Percentiles rank a stretch among this genome's conserved stretches.
Conservation (phyloP, 768 basidiomycete genomes). For the Trametes cubensis region DNA sequence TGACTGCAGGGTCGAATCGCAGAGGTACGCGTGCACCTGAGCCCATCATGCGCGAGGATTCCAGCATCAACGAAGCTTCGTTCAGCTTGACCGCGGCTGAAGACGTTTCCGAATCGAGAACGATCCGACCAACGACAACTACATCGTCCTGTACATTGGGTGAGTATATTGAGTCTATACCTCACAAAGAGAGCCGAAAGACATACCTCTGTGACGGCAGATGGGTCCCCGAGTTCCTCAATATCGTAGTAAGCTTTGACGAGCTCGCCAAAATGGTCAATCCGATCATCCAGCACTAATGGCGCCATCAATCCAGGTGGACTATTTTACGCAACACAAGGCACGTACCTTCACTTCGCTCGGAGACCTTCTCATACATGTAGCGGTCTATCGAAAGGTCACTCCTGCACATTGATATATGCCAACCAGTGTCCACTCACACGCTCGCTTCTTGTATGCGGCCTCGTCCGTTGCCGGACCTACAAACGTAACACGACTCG, state of each 20-base stretch:
- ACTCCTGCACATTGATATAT: not conserved
- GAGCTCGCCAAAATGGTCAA: conserved; percentile 82
- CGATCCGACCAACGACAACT: conserved; percentile 34
- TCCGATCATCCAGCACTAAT: conserved; percentile 79
- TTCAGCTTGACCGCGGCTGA: conserved; percentile 64
- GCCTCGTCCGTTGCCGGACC: conserved; percentile 36
- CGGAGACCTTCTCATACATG: conserved; percentile 91
- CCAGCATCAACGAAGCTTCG: conserved; percentile 74
- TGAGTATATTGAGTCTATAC: not conserved
- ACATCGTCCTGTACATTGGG: conserved; percentile 37
- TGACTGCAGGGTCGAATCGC: conserved; percentile 65
- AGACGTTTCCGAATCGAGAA: conserved; percentile 60
- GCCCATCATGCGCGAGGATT: conserved; percentile 79
- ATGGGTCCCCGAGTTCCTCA: conserved; percentile 77
- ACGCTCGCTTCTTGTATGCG: conserved; percentile 50
- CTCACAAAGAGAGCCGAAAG: not conserved
- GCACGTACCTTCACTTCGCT: conserved; percentile 74
- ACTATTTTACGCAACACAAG: not conserved
- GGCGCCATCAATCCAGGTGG: not conserved
- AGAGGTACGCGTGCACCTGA: conserved; percentile 71
- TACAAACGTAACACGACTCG: conserved; percentile 35
- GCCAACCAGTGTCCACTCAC: conserved; percentile 44
- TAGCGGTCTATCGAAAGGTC: conserved; percentile 73
- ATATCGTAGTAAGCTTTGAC: conserved; percentile 72
- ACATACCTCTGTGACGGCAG: conserved; percentile 54